These are phyloP conservation scores for Leccinum disarticulatum DNA, from an alignment of 768 basidiomycete genomes.

Conservation along the genomic window DNA sequence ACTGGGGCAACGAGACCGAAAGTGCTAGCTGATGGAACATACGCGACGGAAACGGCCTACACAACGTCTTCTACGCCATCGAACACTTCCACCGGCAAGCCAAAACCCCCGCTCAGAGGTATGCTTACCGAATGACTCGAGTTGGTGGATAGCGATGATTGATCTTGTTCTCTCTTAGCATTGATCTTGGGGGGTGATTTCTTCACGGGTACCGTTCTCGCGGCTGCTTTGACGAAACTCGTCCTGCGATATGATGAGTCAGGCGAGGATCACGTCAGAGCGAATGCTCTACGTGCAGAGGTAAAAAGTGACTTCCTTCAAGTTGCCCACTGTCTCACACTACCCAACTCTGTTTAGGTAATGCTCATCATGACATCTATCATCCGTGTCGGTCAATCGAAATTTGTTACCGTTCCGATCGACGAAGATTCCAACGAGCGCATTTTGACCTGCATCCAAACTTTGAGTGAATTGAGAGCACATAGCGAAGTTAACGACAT, in stretches of 20 bases:
- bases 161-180: slow-evolving; percentile 41
- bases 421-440: slow-evolving; percentile 98
- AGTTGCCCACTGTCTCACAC: neutral
- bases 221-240: slow-evolving; percentile 87
- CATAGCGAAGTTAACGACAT: slow-evolving; percentile 60
- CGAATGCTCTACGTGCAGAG: slow-evolving; percentile 85
- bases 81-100: slow-evolving; percentile 77
- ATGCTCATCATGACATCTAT: slow-evolving; percentile 99
- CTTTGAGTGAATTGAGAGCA: slow-evolving; percentile 76
- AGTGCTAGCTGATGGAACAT: slow-evolving; percentile 94
- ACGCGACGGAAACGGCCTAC: slow-evolving; percentile 95
- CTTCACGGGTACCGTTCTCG: slow-evolving; percentile 92
- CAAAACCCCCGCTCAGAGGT: slow-evolving; percentile 91
- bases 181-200: slow-evolving; percentile 94
- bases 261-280: slow-evolving; percentile 47
- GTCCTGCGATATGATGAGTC: slow-evolving; percentile 70
- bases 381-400: slow-evolving; percentile 96
- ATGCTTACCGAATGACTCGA: slow-evolving; percentile 19
- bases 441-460: slow-evolving; percentile 94
- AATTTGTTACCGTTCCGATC: slow-evolving; percentile 90
- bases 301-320: slow-evolving; percentile 33
- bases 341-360: slow-evolving; percentile 45
- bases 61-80: slow-evolving; percentile 54
- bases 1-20: slow-evolving; percentile 57
- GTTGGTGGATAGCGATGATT: neutral